Evolutionary conservation across 192 early-diverging fungal species (phyloP).

Genomic region (Paraglomus brasilianum): DNA sequence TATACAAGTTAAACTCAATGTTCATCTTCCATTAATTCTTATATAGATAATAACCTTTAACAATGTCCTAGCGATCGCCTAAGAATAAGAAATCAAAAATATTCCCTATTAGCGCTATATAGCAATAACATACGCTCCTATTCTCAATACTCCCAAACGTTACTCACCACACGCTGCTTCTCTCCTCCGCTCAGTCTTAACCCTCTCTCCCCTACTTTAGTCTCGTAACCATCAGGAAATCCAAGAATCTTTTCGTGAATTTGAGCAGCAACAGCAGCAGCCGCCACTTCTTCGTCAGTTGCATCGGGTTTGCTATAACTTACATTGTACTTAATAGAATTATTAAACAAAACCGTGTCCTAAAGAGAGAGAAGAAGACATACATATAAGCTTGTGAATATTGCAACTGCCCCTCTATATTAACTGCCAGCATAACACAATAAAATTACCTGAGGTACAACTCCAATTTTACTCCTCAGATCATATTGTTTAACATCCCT

Average conservation of each 20-base stretch:
- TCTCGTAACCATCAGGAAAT: slow-evolving; percentile 66
- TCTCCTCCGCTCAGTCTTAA: slow-evolving; percentile 86
- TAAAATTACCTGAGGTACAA: slow-evolving; percentile 48
- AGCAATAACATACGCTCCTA: slow-evolving; percentile 13
- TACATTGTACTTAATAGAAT: slow-evolving; percentile 63
- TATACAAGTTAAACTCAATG: too few relatives aligned
- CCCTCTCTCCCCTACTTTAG: slow-evolving; percentile 63
- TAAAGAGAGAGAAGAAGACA: too few relatives aligned
- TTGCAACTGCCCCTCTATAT: slow-evolving; percentile 62
- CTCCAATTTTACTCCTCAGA: slow-evolving; percentile 55
- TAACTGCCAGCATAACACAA: slow-evolving; percentile 28
- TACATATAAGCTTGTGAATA: slow-evolving; percentile 60
- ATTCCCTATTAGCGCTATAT: slow-evolving; percentile 44
- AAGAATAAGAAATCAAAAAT: not conserved
- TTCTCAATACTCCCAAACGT: slow-evolving; percentile 52
- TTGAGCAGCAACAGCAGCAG: slow-evolving; percentile 70
- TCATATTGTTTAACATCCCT: slow-evolving; percentile 51
- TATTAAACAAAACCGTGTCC: slow-evolving; percentile 63
- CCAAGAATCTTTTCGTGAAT: slow-evolving; percentile 73
- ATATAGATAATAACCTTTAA: slow-evolving; percentile 78
- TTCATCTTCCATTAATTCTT: slow-evolving; percentile 68
- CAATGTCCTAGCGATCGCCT: slow-evolving; percentile 58
- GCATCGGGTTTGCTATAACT: slow-evolving; percentile 54
- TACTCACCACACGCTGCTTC: slow-evolving; percentile 86
- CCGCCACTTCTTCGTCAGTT: slow-evolving; percentile 52